Evolutionary conservation across 768 basidiomycete species (phyloP), one percentile per base, ranked within the genome.

Genomic region (Mycena galopus): DNA sequence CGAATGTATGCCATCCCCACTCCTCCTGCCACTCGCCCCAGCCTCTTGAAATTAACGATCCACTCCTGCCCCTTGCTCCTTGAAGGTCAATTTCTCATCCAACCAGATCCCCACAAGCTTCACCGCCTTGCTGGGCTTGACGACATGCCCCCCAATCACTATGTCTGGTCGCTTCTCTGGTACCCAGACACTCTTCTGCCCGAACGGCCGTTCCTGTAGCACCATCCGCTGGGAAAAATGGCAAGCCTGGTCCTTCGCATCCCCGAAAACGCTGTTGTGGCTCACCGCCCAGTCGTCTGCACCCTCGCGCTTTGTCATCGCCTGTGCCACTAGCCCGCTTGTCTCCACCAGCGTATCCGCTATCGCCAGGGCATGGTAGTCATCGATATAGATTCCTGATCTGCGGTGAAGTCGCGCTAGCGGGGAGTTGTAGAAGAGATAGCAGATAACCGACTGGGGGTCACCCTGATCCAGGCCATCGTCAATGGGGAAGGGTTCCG

Each of bases 31-130:
- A 62, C 44, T 5, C 39, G 27, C 4, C 35, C 44, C 1, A 62
- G 42, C 4, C 42, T 42, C 6, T 33, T 6, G 44, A 75, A 71
- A 19, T 63, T 62, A 1, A 25, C 23, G 23, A 62, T 7, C 60
- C 60, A 62, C 12, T 62, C 29, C 4, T 62, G 60, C 39, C 75
- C 76, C 37, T 27, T 76, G 75, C 29, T 69, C 57, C 27, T 65
- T 65, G 42, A 56, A 75, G 1, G 58, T 25, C 0, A 75, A 59
- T n/a, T 23, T 23, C 5, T 57, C 55, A 19, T 57, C 65, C 2
- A 65, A 8, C 65, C 65, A 65, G 3, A 65, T 39, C 1, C 65
- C 65, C 29, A 65, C 65, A 6, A 65, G 21, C 37, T 65, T 56
- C 8, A 57, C 65, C 3, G 27, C 27, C 29, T n/a, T 42, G 29